Evolutionary conservation across 768 basidiomycete species (phyloP).

Genomic region (Lentinula sp.): DNA sequence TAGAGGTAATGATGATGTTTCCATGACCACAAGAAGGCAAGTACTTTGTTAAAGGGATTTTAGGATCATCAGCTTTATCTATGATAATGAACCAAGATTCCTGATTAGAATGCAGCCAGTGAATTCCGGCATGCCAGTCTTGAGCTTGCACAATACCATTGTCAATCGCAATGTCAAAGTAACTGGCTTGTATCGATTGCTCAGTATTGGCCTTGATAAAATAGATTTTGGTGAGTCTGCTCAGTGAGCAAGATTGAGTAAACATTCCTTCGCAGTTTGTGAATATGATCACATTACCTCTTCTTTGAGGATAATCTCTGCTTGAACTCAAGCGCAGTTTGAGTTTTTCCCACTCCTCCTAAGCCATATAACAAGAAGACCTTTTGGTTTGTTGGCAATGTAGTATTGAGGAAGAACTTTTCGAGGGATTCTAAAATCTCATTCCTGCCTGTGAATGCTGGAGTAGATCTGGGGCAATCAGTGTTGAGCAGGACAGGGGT

Average conservation of each 20-base stretch:
- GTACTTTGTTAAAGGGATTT: not conserved
- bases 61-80: constrained; percentile 9
- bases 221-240: not conserved
- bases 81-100: constrained; percentile 9
- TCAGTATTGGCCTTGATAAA: not conserved
- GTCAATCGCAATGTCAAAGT: not conserved
- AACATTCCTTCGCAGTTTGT: no score
- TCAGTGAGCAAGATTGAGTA: not conserved
- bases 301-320: not conserved
- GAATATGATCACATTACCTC: not conserved
- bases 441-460: no score
- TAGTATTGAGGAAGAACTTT: no score
- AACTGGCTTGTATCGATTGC: not conserved
- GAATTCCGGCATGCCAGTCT: not conserved
- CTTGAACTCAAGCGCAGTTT: not conserved
- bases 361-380: not conserved
- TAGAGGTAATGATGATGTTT: constrained; percentile 7
- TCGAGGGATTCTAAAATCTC: no score
- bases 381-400: not conserved
- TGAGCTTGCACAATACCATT: not conserved
- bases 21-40: constrained; percentile 6
- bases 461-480: no score
- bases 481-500: no score
- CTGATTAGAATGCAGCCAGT: not conserved
- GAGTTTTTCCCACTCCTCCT: constrained; percentile 5